These are phyloP conservation scores for Plectosphaerella cucumerina DNA, from an alignment of 2,329 filamentous ascomycete species.

Conservation along the genomic window DNA sequence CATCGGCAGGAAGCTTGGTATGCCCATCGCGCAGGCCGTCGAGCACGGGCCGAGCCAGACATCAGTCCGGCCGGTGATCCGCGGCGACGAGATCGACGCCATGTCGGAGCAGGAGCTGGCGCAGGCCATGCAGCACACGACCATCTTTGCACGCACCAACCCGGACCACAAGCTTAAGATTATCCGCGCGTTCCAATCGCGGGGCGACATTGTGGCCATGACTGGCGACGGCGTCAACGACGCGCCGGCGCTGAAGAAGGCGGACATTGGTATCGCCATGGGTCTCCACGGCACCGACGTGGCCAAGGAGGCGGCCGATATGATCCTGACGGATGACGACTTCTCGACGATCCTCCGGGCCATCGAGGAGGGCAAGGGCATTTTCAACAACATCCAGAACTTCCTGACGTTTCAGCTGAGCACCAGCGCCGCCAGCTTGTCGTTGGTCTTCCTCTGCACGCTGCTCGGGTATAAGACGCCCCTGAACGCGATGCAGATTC, in stretches of 20 bases:
- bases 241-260: constrained; percentile 92
- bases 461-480: constrained; percentile 92
- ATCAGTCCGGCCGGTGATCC: constrained; percentile 67
- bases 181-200: constrained; percentile 81
- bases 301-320: constrained; percentile 92
- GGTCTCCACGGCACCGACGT: constrained; percentile 92
- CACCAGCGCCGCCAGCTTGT: constrained; percentile 90
- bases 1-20: constrained; percentile 92
- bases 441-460: constrained; percentile 87
- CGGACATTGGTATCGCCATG: constrained; percentile 98
- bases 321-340: constrained; percentile 87
- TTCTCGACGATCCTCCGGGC: constrained; percentile 89
- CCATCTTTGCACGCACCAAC: constrained; percentile 92
- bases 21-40: constrained; percentile 64
- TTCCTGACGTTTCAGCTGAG: constrained; percentile 98
- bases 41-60: constrained; percentile 50
- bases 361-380: constrained; percentile 98
- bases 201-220: constrained; percentile 97
- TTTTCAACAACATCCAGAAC: constrained; percentile 99
- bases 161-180: constrained; percentile 99
- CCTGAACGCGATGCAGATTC: constrained; percentile 97
- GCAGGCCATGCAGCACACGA: constrained; percentile 80
- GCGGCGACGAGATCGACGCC: constrained; percentile 86
- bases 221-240: constrained; percentile 98
- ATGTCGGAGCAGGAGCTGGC: constrained; percentile 86